Base-by-base conservation (phyloP, 2,329 filamentous ascomycete genomes). In the Orbilia ellipsospora region DNA sequence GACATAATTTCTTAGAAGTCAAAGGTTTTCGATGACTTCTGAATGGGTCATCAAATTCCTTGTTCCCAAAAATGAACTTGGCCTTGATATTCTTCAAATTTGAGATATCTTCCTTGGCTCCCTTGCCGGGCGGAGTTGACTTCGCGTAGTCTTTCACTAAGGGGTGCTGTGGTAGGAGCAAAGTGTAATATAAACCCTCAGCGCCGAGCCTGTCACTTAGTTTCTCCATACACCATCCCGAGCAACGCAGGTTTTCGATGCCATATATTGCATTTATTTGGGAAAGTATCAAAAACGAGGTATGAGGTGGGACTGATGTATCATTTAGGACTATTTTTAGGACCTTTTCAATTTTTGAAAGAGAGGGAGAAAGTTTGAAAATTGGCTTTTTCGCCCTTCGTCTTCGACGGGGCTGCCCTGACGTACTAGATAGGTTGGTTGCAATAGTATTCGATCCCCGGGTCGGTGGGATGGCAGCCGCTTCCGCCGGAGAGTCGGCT, bases 251-350 rank as follows among this genome's bases (percentile, higher is more conserved):
- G 42, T 61, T 66, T 28, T 60, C 26, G 10, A 65, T 12, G 3
- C 64, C 72, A 15, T 69, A 59, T 5, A 75, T 62, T 13, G 23
- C 13, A 42, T 63, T 59, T 4, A 75, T 48, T 40, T 75, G 72
- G 18, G 42, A 64, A 31, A 69, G 62, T 23, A 61, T 60, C 28
- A 74, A n/a, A 6, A 63, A 28, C 2, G 62, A 18, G 7, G 28
- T 60, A 31, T 63, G 15, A 6, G 54, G 3, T n/a, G 45, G 20
- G 31, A 48, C 15, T 4, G n/a, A 51, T 1, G 20, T 5, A 15
- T 63, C 50, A 12, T 1, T 18, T 42, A 55, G 20, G 8, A 62
- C n/a, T 28, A 62, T 36, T 16, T 44, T 16, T 12, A 73, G 23
- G 7, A 52, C 15, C 8, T 15, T 10, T 20, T 60, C 54, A 8